Evolutionary conservation across 169 alveolate genomes (phyloP).

Genomic region (Eimeria sp.): DNA sequence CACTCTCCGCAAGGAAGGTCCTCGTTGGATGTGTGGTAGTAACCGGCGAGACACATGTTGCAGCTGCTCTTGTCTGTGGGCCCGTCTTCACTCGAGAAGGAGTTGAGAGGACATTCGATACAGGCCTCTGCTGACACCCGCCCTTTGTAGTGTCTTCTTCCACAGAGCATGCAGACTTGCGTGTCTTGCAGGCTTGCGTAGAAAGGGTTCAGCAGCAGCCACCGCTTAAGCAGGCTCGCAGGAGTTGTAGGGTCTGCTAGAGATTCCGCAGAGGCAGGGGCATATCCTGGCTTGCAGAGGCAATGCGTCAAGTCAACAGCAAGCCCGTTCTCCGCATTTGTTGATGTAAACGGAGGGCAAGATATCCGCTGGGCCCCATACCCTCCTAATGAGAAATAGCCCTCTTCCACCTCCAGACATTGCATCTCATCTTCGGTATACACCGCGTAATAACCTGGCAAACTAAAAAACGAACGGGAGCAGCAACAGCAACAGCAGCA

Average conservation of each 20-base stretch:
- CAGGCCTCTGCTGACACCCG: constrained; percentile 48
- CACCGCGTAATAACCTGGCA: constrained; percentile 80
- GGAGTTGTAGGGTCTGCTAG: constrained; percentile 35
- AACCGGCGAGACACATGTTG: constrained; percentile 88
- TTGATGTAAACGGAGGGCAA: constrained; percentile 78
- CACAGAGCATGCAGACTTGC: constrained; percentile 80
- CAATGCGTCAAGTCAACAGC: constrained; percentile 56
- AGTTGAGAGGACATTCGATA: constrained; percentile 58
- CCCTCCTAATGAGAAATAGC: constrained; percentile 77
- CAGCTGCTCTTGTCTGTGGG: constrained; percentile 84
- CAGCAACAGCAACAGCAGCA: neutral
- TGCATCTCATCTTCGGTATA: constrained; percentile 26
- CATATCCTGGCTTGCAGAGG: constrained; percentile 73
- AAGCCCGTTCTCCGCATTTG: constrained; percentile 13
- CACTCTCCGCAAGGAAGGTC: constrained; percentile 88
- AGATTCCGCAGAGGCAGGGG: constrained; percentile 6
- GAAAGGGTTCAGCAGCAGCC: constrained; percentile 30
- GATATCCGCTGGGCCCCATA: constrained; percentile 34
- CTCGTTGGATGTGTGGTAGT: constrained; percentile 86
- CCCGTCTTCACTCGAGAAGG: constrained; percentile 75
- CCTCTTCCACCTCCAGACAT: constrained; percentile 73
- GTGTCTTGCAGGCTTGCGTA: neutral
- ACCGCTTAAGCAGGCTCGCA: constrained; percentile 32
- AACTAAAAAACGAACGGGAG: constrained; percentile 37
- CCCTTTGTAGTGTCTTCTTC: constrained; percentile 52